Evolutionary conservation across 192 early-diverging fungal genomes (phyloP).

Genomic region (Rhizophlyctis rosea): DNA sequence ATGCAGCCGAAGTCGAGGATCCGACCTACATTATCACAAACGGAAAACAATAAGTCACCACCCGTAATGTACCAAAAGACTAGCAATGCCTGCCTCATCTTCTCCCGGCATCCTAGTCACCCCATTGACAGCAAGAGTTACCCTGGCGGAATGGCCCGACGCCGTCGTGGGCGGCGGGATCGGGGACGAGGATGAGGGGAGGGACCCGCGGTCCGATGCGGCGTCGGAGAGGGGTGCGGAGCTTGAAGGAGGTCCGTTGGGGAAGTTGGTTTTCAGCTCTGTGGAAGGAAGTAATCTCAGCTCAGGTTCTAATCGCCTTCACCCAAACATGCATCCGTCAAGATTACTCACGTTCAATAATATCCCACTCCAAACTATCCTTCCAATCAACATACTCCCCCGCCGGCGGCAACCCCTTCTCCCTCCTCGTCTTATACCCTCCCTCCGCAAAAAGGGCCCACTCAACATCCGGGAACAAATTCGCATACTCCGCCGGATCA

Average conservation of each 20-base stretch:
- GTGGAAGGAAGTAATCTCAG: background rate
- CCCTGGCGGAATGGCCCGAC: background rate
- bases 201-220: no score
- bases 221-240: background rate
- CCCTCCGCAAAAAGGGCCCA: constrained; percentile 52
- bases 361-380: constrained; percentile 54
- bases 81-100: background rate
- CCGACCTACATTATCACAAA: background rate
- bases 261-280: constrained; percentile 45
- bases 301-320: no score
- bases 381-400: constrained; percentile 55
- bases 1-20: constrained; percentile 8
- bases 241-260: constrained; percentile 26
- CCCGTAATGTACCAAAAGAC: background rate
- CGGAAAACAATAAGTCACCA: background rate
- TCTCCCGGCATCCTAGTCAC: background rate
- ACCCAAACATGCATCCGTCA: no score
- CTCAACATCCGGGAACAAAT: constrained; percentile 84
- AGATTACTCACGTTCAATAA: constrained; percentile 45
- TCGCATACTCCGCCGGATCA: constrained; percentile 73
- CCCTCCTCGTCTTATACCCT: constrained; percentile 24
- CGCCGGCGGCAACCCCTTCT: constrained; percentile 38
- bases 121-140: background rate
- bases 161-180: no score
- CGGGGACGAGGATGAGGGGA: no score